These are phyloP conservation scores for Plectosphaerella cucumerina DNA, from an alignment of 2,329 filamentous ascomycete species.

Conservation along the genomic window DNA sequence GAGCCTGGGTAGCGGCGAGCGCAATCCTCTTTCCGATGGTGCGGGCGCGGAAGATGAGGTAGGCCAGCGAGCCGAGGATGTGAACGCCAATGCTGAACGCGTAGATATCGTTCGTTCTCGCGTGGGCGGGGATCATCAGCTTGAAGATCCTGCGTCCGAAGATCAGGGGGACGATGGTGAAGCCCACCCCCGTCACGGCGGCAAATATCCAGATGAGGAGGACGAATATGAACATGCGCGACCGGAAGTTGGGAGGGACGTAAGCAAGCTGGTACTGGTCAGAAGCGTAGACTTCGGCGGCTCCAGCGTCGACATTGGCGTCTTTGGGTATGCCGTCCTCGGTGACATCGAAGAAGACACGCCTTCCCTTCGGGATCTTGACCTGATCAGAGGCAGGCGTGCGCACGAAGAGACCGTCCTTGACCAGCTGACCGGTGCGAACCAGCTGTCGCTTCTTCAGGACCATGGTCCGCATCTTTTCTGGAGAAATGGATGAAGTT, in stretches of 20 bases:
- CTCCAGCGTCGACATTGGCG: slow-evolving; percentile 52
- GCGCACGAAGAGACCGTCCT: slow-evolving; percentile 78
- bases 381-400: slow-evolving; percentile 95
- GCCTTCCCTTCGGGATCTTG: slow-evolving; percentile 79
- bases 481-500: slow-evolving; percentile 24
- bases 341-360: slow-evolving; percentile 75
- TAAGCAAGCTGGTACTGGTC: slow-evolving; percentile 69
- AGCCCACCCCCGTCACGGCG: slow-evolving; percentile 76
- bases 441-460: slow-evolving; percentile 41
- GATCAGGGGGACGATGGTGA: slow-evolving; percentile 81
- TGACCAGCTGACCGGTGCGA: slow-evolving; percentile 49
- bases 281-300: slow-evolving; percentile 49
- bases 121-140: slow-evolving; percentile 63
- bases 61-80: slow-evolving; percentile 65
- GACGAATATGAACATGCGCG: slow-evolving; percentile 81
- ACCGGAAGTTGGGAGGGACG: slow-evolving; percentile 78
- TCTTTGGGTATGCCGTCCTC: slow-evolving; percentile 63
- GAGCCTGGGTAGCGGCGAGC: slow-evolving; percentile 21
- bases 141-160: slow-evolving; percentile 79
- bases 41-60: slow-evolving; percentile 51
- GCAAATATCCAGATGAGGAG: slow-evolving; percentile 91
- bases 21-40: slow-evolving; percentile 28
- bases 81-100: slow-evolving; percentile 91
- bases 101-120: slow-evolving; percentile 89
- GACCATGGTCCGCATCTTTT: slow-evolving; percentile 30